Base-by-base conservation (phyloP, 2,329 filamentous ascomycete species). In the Pseudopyricularia cyperi region DNA sequence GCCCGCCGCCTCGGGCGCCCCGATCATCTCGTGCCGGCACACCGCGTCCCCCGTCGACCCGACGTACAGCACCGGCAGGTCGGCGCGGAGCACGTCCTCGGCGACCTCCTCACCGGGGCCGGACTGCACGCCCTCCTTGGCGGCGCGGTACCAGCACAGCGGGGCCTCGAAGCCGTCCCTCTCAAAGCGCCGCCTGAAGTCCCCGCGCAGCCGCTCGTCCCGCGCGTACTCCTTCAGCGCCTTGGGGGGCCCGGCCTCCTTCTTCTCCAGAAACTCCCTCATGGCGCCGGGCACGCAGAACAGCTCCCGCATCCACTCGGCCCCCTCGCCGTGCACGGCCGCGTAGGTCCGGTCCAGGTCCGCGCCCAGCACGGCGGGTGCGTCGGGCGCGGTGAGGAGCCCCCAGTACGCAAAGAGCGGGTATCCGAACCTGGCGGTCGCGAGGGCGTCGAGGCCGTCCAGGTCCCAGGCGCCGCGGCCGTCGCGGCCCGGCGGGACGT, bases 361-460 rank as follows among this genome's bases (percentile, higher is more conserved):
- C 28, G 57, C 53, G 7, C 63, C 60, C 30, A 75, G 58, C n/a
- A 74, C 42, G 2, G 65, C 68, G 15, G 46, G 26, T 7, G n/a
- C 47, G 35, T 74, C 70, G 0, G 64, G 58, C 1, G 66, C 61
- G 2, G 28, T 49, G 57, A 75, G 70, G 30, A 75, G 65, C 50
- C 71, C 58, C 71, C 71, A 75, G 62, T 76, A 77, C 30, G 63
- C 60, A 42, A 63, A 66, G 2, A 61, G 30, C 3, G 65, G 61
- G 46, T 65, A 63, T 11, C 73, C 73, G 24, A 68, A 63, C 0
- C 48, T 35, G 52, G 66, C 54, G 37, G 65, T 57, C 1, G 63
- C 65, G 9, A 58, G 8, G 7, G 56, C 57, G 53, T 70, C 70
- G 1, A 59, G 52, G 4, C 53, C 54, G 3, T 68, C 65, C 2